Base-by-base conservation (phyloP, 139 green algal species). In the Volvox africanus region DNA sequence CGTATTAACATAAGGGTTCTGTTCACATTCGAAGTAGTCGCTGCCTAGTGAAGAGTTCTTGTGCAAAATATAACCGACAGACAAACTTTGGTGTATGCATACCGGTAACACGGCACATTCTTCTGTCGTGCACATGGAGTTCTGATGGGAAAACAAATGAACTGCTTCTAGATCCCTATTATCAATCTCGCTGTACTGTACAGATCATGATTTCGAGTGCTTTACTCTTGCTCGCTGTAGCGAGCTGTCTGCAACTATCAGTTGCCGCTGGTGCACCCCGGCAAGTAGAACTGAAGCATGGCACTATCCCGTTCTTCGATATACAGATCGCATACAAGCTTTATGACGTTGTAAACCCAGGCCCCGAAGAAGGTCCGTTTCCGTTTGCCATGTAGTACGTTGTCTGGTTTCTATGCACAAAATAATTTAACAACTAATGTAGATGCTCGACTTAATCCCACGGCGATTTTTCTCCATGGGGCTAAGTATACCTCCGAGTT, bases 391-490 rank as follows among this genome's bases (percentile, higher is more conserved):
- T 55, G 44, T 55, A 55, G 37, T 5, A 17, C 37, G 33, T 84
- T 16, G 12, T 37, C 13, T 14, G 36, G n/a, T 13, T 20, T 84
- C 20, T 69, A n/a, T n/a, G 80, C 71, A 61, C 44, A 55, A 9
- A 55, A 55, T 9, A 55, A 55, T 28, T 73, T 73, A 73, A 3
- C 2, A 73, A 24, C 2, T 73, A 14, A 24, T 77, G 62, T 22
- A 83, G 87, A 67, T 0, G 61, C 61, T 9, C 65, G 65, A 36
- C 65, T 37, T 20, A 68, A 76, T 16, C 85, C 86, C 3, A 81
- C 92, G 14, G 89, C 92, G 28, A 24, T 94, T 19, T 91, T 94
- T 35, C 61, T 94, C 35, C 92, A 94, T 71, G 92, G 92, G 13
- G 86, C 80, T 2, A 90, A 92, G 32, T 93, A 91, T 50, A 85